These are phyloP conservation scores for Barnettozyma pratensis DNA, from an alignment of 805 yeast genomes.

Conservation along the genomic window DNA sequence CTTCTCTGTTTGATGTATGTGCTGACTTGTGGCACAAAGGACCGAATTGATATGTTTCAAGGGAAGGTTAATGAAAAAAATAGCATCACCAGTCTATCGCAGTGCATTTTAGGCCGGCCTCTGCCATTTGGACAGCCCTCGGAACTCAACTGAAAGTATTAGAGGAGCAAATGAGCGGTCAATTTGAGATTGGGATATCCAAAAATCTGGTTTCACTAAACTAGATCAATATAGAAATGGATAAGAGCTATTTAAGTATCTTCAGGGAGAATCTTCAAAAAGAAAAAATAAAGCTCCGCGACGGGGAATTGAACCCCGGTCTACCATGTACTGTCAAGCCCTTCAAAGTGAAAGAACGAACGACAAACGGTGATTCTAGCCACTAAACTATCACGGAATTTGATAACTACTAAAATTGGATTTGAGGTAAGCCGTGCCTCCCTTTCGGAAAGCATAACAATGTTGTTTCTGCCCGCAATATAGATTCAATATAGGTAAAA, in stretches of 20 bases:
- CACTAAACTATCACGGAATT: constrained; percentile 4
- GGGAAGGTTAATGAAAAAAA: no score
- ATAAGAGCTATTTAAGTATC: neutral
- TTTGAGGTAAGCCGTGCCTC: neutral
- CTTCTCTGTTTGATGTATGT: no score
- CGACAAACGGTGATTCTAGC: constrained; percentile 6
- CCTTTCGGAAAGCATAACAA: no score
- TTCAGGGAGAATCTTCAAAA: neutral
- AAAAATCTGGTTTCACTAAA: neutral
- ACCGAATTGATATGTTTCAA: no score
- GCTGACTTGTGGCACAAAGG: no score
- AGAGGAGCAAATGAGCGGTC: no score
- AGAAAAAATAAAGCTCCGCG: constrained; percentile 3
- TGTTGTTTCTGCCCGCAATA: neutral
- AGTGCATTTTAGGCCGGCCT: no score
- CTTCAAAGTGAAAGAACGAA: neutral
- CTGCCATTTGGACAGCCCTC: no score
- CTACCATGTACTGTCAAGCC: constrained; percentile 1
- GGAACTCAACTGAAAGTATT: no score
- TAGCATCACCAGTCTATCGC: no score
- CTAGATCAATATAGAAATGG: neutral
- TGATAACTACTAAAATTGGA: neutral
- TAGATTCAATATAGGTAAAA: no score
- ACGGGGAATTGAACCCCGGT: constrained; percentile 11
- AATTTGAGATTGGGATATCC: no score